Percentiles rank a stretch among this genome's conserved stretches.
phyloP scores from a whole-genome alignment of 345 rosid genomes.

The Eucalyptus shirleyi region DNA sequence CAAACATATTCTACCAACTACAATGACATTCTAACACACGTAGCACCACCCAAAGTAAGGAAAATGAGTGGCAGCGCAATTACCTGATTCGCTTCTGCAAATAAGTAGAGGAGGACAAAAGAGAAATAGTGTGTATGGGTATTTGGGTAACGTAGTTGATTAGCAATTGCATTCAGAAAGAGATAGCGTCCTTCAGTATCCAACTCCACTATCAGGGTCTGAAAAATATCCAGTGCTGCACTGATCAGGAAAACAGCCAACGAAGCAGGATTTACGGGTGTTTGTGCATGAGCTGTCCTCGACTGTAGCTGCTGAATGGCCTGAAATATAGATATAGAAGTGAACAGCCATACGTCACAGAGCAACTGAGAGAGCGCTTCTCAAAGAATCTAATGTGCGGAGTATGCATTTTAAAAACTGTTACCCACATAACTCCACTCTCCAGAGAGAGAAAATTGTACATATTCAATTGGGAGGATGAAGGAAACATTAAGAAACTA shows the following conservation, averaged over 20 bases:
- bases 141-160: conserved; percentile 97
- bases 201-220: conserved; percentile 63
- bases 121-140: conserved; percentile 98
- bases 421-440: background rate
- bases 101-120: conserved; percentile 73
- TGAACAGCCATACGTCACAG: background rate
- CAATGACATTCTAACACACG: background rate
- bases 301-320: conserved; percentile 77
- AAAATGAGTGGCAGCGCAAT: background rate
- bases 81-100: conserved; percentile 81
- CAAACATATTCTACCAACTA: background rate
- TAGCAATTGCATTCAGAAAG: conserved; percentile 85
- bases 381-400: background rate
- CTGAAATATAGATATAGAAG: conserved; percentile 11
- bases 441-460: background rate
- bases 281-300: conserved; percentile 56
- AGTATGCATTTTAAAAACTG: background rate
- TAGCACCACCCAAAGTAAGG: background rate
- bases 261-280: conserved; percentile 31
- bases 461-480: background rate
- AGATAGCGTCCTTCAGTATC: conserved; percentile 98
- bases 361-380: background rate
- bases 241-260: conserved; percentile 31
- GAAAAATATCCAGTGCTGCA: conserved; percentile 89
- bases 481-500: background rate